Evolutionary conservation across 495 filamentous ascomycete species (phyloP).

Genomic region (Terfezia claveryi): DNA sequence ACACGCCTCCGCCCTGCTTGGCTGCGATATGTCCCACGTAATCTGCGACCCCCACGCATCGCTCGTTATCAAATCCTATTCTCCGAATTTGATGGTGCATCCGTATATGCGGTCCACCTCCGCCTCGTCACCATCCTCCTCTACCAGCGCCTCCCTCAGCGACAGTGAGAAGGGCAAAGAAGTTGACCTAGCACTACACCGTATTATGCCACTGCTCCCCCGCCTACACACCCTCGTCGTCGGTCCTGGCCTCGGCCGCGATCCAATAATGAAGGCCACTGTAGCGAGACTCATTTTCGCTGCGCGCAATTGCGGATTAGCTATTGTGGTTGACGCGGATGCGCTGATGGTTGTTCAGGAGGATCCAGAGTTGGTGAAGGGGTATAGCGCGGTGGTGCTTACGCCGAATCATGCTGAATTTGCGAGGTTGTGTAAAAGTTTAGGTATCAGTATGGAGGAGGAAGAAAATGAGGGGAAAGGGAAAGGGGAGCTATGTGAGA

Average conservation of each 20-base stretch:
- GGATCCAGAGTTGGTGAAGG: conserved; percentile 52
- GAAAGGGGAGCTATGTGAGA: conserved; percentile 37
- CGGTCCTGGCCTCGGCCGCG: conserved; percentile 77
- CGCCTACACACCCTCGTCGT: conserved; percentile 85
- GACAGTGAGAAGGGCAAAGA: conserved; percentile 5
- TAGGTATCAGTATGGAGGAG: conserved; percentile 24
- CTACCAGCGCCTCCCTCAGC: background rate
- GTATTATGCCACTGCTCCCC: conserved; percentile 58
- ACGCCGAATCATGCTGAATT: conserved; percentile 95
- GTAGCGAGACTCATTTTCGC: conserved; percentile 58
- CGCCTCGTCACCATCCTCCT: conserved; percentile 1
- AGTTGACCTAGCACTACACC: conserved; percentile 22
- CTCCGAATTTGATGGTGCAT: conserved; percentile 96
- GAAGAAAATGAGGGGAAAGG: conserved; percentile 22
- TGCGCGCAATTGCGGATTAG: conserved; percentile 48
- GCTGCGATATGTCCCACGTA: conserved; percentile 82
- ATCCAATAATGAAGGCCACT: conserved; percentile 73
- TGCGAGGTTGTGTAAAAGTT: conserved; percentile 46
- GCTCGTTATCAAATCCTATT: conserved; percentile 88
- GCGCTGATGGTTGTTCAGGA: conserved; percentile 56
- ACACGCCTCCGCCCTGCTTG: conserved; percentile 77
- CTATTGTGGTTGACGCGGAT: conserved; percentile 83
- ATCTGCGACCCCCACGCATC: conserved; percentile 83
- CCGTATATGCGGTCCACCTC: conserved; percentile 56
- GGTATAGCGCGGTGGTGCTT: conserved; percentile 65